phyloP scores from a whole-genome alignment of 192 early-diverging fungal genomes.

The Ambispora gerdemannii region DNA sequence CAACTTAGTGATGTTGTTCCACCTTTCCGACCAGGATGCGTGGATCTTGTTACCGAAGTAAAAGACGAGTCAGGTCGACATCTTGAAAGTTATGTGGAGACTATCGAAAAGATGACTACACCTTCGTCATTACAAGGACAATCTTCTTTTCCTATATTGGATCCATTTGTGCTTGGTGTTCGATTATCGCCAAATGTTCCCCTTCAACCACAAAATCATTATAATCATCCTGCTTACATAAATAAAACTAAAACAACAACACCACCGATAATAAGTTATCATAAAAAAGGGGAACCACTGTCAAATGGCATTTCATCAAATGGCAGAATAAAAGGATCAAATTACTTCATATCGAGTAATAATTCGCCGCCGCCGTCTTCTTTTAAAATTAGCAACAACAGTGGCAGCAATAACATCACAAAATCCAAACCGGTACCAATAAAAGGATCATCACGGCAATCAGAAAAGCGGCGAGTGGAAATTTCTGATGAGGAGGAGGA shows the following conservation, averaged over 20 bases:
- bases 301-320: neutral
- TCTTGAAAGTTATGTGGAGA: constrained; percentile 5
- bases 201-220: neutral
- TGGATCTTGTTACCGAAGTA: constrained; percentile 25
- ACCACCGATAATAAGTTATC: too few relatives aligned
- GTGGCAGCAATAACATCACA: too few relatives aligned
- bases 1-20: neutral
- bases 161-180: constrained; percentile 15
- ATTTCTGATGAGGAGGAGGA: neutral
- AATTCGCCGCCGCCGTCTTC: neutral
- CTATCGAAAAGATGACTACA: neutral
- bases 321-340: neutral
- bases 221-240: too few relatives aligned
- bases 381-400: too few relatives aligned
- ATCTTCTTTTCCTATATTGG: neutral
- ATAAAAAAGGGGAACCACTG: too few relatives aligned
- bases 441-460: neutral
- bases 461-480: neutral
- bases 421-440: neutral
- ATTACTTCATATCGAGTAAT: neutral
- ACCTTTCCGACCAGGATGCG: constrained; percentile 12
- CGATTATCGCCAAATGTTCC: neutral
- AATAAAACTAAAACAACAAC: too few relatives aligned
- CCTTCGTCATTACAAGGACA: neutral
- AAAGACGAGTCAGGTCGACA: constrained; percentile 6